Percentiles rank a stretch among this genome's conserved stretches.
These are phyloP conservation scores for Trichophyton mentagrophytes DNA, from an alignment of 2,329 filamentous ascomycete genomes.

Conservation along the genomic window DNA sequence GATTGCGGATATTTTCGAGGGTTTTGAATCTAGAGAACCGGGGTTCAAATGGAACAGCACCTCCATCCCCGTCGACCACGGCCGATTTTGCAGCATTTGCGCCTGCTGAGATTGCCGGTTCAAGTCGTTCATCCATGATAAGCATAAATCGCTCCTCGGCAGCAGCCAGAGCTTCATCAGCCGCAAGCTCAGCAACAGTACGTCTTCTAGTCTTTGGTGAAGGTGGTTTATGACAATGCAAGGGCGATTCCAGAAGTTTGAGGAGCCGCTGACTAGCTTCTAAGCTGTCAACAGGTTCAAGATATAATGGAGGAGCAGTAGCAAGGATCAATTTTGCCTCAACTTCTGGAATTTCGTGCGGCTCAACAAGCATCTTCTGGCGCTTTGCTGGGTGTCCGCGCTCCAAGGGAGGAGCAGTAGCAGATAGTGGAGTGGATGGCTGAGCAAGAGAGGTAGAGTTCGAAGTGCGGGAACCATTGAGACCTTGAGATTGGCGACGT, in stretches of 20 bases:
- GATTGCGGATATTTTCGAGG: conserved; percentile 68
- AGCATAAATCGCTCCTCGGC: conserved; percentile 89
- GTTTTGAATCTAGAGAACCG: conserved; percentile 87
- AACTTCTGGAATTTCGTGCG: conserved; percentile 56
- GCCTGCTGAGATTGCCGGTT: conserved; percentile 44
- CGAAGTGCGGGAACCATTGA: conserved; percentile 30
- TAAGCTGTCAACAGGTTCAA: conserved; percentile 60
- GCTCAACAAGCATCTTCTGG: conserved; percentile 67
- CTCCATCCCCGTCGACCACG: conserved; percentile 62
- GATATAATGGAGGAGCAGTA: conserved; percentile 59
- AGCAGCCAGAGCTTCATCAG: conserved; percentile 82
- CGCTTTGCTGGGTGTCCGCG: conserved; percentile 48
- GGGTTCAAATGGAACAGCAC: conserved; percentile 63
- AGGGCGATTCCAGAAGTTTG: conserved; percentile 58
- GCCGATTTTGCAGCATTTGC: conserved; percentile 47
- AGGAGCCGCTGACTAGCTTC: conserved; percentile 61
- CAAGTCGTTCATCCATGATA: conserved; percentile 70
- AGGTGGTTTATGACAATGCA: conserved; percentile 63
- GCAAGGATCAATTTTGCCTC: conserved; percentile 64
- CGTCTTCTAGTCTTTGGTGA: conserved; percentile 82
- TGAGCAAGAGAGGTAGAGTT: conserved; percentile 39
- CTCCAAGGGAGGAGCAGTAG: conserved; percentile 13
- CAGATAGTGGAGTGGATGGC: conserved; percentile 54
- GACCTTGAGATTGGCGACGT: conserved; percentile 34
- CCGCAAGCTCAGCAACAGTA: conserved; percentile 86